Base-by-base conservation (phyloP, 345 rosid species). In the Odontarrhena argentea region DNA sequence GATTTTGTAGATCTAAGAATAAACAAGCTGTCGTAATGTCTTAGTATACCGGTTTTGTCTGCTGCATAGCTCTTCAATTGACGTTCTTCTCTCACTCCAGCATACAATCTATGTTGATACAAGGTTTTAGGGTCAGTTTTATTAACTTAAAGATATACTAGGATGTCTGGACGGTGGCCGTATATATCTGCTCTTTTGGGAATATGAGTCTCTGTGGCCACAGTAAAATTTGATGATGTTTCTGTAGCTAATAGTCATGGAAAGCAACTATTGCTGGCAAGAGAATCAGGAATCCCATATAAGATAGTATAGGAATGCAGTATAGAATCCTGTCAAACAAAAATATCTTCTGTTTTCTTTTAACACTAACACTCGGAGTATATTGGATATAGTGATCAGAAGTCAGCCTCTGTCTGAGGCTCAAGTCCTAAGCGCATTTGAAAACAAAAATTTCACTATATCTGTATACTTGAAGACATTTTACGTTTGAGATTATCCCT, bases 231-330 rank as follows among this genome's bases (percentile, higher is more conserved):
- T 12, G 13, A 26, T 0, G 30, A 32, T 2, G 13, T 9, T 40
- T 38, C 41, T 64, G 69, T 14, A 26, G 59, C 50, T n/a, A n/a
- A n/a, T n/a, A n/a, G n/a, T 13, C 28, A 65, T 18, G n/a, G n/a
- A 35, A 22, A 63, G 34, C 7, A 64, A 65, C 41, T 15, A 15
- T 51, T 38, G 59, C 40, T 40, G 60, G 26, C 28, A 14, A 6
- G 7, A 52, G 9, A 26, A 14, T 25, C 30, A 52, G 37, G 12
- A 26, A 3, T n/a, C 37, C 9, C 8, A 53, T 51, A 9, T 7
- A 40, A 7, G 46, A 12, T 63, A 48, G 46, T 48, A 49, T 12
- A 32, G 18, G 45, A 24, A 15, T 15, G 55, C 11, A 12, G 4
- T 35, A 47, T 50, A 36, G 38, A 48, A 37, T 14, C 28, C 53